Percentiles rank a stretch among this genome's conserved stretches.
phyloP scores from a whole-genome alignment of 768 basidiomycete species.

The Hydnomerulius pinastri region DNA sequence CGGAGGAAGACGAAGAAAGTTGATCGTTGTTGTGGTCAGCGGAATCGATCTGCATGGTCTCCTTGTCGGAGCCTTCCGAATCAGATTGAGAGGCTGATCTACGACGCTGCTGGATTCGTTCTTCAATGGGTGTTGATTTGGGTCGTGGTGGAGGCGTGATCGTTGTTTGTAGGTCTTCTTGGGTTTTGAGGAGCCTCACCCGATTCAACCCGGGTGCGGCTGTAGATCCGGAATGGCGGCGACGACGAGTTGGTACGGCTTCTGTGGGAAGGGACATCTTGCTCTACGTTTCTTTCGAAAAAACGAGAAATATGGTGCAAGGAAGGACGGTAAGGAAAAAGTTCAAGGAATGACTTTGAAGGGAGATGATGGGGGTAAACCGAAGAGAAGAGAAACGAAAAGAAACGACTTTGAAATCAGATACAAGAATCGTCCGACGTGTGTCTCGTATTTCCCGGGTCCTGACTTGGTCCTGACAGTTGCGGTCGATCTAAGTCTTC shows the following conservation, averaged over 20 bases:
- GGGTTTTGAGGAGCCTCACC: slow-evolving; percentile 15
- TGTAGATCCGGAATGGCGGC: slow-evolving; percentile 64
- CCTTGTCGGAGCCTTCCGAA: slow-evolving; percentile 36
- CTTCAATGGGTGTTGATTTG: slow-evolving; percentile 69
- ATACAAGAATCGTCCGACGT: slow-evolving; percentile 1
- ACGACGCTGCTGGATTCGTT: slow-evolving; percentile 52
- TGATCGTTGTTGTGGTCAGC: background rate
- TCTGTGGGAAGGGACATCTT: slow-evolving; percentile 20
- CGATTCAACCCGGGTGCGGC: slow-evolving; percentile 36
- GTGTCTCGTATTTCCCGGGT: background rate
- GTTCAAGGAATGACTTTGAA: slow-evolving; percentile 6
- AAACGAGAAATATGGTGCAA: background rate
- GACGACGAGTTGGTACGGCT: slow-evolving; percentile 39
- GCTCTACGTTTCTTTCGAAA: slow-evolving; percentile 1
- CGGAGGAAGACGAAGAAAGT: slow-evolving; percentile 1
- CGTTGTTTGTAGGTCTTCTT: slow-evolving; percentile 20
- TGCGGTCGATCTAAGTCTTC: background rate
- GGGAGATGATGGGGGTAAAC: background rate
- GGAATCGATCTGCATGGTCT: slow-evolving; percentile 34
- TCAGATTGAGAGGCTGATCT: slow-evolving; percentile 42
- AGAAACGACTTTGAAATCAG: background rate
- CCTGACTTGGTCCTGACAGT: no score
- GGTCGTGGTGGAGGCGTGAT: slow-evolving; percentile 64
- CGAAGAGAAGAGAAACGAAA: background rate
- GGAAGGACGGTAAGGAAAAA: no score